Conservation (phyloP, 139 green algal genomes). For the Zygnema cylindricum region DNA sequence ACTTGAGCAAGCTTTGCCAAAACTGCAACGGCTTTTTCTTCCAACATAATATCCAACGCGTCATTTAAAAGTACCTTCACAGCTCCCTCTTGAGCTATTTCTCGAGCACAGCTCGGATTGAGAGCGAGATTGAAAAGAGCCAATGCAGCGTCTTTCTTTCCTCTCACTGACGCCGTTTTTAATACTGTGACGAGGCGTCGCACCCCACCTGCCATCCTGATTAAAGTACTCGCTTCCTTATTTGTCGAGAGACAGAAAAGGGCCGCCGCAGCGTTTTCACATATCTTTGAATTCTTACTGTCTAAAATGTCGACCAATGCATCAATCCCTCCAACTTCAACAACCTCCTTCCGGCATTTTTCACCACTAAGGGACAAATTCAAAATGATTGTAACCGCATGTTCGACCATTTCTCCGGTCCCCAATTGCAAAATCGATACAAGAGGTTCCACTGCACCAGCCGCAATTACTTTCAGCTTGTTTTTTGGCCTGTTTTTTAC, state of each 20-base stretch:
- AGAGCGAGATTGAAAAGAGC: slow-evolving; percentile 58
- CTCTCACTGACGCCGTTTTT: slow-evolving; percentile 6
- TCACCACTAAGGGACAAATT: slow-evolving; percentile 14
- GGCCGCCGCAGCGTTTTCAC: slow-evolving; percentile 55
- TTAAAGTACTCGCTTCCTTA: slow-evolving; percentile 36
- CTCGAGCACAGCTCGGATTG: background rate
- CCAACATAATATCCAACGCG: slow-evolving; percentile 25
- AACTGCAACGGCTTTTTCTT: slow-evolving; percentile 54
- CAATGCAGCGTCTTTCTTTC: slow-evolving; percentile 42
- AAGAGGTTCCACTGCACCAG: slow-evolving; percentile 29
- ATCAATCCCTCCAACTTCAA: slow-evolving; percentile 16
- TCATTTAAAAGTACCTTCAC: slow-evolving; percentile 36
- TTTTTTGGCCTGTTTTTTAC: slow-evolving; percentile 37
- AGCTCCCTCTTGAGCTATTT: slow-evolving; percentile 37
- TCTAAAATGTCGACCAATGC: slow-evolving; percentile 10
- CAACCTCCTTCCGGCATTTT: background rate
- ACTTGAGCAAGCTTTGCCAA: slow-evolving; percentile 45
- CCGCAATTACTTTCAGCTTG: slow-evolving; percentile 19
- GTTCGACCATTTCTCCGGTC: background rate
- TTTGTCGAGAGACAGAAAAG: slow-evolving; percentile 52
- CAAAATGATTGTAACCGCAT: slow-evolving; percentile 30
- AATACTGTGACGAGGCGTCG: slow-evolving; percentile 32
- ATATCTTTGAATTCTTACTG: background rate
- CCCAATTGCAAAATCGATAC: slow-evolving; percentile 14
- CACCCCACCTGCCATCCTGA: slow-evolving; percentile 39